A percentile compares a stretch with the other conserved stretches of the same genome.
Conservation (phyloP, 2,329 filamentous ascomycete genomes). For the Nannizziopsis arthrosporioides region DNA sequence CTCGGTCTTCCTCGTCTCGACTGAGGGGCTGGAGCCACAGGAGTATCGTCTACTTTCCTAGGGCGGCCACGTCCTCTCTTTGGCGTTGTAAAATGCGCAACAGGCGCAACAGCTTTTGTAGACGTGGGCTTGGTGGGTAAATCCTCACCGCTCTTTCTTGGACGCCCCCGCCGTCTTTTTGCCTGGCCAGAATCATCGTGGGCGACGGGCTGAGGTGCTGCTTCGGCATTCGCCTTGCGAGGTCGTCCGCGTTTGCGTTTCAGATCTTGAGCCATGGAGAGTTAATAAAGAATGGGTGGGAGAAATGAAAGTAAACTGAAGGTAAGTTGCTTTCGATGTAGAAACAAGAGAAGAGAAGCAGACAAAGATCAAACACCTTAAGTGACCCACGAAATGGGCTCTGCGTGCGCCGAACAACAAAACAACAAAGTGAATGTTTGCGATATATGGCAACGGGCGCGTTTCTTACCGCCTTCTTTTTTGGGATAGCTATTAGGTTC, state of each 20-base stretch:
- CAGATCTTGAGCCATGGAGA: not conserved
- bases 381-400: not conserved
- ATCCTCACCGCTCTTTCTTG: conserved; percentile 5
- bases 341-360: no score
- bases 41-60: conserved; percentile 4
- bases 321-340: not conserved
- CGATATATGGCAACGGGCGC: not conserved
- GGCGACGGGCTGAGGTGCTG: conserved; percentile 9
- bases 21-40: not conserved
- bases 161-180: conserved; percentile 14
- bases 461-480: not conserved
- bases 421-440: not conserved
- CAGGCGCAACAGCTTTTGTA: not conserved
- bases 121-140: not conserved
- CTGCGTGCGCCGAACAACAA: not conserved
- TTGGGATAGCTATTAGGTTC: not conserved
- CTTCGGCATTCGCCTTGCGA: conserved; percentile 12
- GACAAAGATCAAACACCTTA: no score
- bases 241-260: conserved; percentile 16
- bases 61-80: conserved; percentile 11
- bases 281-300: not conserved
- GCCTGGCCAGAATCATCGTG: conserved; percentile 11
- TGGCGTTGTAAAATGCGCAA: not conserved
- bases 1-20: conserved; percentile 10
- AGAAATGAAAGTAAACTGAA: not conserved